These are phyloP conservation scores for Mycena pura DNA, from an alignment of 768 basidiomycete genomes.

Conservation along the genomic window DNA sequence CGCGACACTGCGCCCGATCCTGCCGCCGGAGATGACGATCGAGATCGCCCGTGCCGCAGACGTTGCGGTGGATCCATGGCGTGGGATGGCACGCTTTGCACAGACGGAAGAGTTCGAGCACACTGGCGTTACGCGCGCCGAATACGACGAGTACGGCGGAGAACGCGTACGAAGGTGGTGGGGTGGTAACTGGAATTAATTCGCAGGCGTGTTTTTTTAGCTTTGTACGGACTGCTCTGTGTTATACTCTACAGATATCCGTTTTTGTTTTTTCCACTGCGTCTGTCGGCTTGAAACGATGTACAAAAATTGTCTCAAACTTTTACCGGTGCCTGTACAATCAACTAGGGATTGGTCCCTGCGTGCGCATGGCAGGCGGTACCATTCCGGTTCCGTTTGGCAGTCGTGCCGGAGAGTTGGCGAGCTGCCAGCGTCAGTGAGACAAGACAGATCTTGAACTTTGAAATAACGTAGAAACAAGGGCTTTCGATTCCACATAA, in stretches of 20 bases:
- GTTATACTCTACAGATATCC: background rate
- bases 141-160: constrained; percentile 91
- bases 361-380: too few relatives aligned
- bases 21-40: constrained; percentile 84
- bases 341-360: too few relatives aligned
- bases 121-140: constrained; percentile 71
- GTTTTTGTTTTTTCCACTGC: constrained; percentile 32
- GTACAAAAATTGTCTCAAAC: too few relatives aligned
- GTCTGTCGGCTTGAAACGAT: background rate
- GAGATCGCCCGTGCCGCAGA: constrained; percentile 68
- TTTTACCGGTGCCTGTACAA: too few relatives aligned
- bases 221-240: background rate
- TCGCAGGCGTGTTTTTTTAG: constrained; percentile 26
- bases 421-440: too few relatives aligned
- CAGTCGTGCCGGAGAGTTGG: too few relatives aligned
- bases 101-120: constrained; percentile 57
- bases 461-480: too few relatives aligned
- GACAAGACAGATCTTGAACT: too few relatives aligned
- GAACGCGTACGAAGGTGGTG: constrained; percentile 91
- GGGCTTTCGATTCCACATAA: too few relatives aligned
- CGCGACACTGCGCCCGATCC: constrained; percentile 79
- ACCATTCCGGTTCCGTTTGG: too few relatives aligned
- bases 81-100: constrained; percentile 86
- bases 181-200: constrained; percentile 87
- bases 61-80: constrained; percentile 83